phyloP scores from a whole-genome alignment of 257 asterid species.

The Cinchona pubescens region DNA sequence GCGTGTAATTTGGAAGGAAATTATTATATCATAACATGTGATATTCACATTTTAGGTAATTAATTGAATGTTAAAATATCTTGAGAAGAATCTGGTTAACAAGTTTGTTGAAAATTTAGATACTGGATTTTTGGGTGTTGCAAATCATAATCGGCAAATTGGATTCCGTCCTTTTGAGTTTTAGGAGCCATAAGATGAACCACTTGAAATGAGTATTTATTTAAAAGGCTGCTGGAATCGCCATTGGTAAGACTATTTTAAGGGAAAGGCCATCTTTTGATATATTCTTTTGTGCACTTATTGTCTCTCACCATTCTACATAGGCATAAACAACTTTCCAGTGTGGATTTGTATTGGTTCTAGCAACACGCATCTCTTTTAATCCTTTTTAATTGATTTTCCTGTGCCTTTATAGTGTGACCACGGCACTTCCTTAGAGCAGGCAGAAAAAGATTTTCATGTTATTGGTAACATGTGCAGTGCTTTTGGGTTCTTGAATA shows the following conservation, averaged over 20 bases:
- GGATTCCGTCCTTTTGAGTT: constrained; percentile 4
- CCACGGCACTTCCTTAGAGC: neutral
- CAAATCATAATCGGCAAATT: neutral
- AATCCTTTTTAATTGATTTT: neutral
- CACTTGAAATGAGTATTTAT: neutral
- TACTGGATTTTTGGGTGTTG: neutral
- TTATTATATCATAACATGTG: neutral
- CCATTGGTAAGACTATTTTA: neutral
- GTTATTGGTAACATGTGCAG: constrained; percentile 19
- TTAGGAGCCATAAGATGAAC: neutral
- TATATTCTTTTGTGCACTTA: neutral
- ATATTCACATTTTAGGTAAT: neutral
- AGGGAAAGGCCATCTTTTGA: constrained; percentile 7
- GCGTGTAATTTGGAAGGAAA: neutral
- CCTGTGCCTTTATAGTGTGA: neutral
- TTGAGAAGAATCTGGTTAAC: neutral
- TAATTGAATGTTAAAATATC: neutral
- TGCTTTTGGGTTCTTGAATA: constrained; percentile 12
- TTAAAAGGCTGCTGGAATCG: neutral
- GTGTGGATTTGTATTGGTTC: neutral
- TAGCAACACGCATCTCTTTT: neutral
- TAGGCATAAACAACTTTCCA: neutral
- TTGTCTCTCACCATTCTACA: neutral
- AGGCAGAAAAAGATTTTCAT: neutral
- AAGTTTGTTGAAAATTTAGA: neutral